phyloP scores from a whole-genome alignment of 352 stramenopile genomes.

The Blastocystis sp. region DNA sequence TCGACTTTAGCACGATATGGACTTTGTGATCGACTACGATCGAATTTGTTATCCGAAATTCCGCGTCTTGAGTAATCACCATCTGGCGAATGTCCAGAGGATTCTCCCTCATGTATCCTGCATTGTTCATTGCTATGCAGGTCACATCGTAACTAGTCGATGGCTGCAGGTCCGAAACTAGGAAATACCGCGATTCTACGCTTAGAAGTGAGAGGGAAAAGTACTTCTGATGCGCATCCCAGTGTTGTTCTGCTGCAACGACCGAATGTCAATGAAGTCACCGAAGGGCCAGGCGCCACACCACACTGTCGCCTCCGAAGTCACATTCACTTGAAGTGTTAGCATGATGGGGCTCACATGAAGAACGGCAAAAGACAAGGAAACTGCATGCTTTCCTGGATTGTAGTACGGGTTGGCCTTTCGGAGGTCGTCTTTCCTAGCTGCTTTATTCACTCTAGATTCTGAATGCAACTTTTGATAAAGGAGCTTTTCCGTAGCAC shows the following conservation, averaged over 20 bases:
- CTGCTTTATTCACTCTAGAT: no score
- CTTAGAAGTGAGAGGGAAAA: background rate
- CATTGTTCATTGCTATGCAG: background rate
- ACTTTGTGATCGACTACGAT: background rate
- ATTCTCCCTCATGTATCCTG: conserved; percentile 13
- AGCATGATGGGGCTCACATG: background rate
- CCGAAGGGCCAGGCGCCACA: conserved; percentile 18
- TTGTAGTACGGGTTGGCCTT: background rate
- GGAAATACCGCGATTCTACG: background rate
- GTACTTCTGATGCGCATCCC: background rate
- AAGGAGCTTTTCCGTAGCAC: no score
- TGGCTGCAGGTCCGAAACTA: background rate
- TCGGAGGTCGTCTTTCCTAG: background rate
- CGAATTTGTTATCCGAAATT: background rate
- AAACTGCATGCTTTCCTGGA: background rate
- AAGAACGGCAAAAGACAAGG: background rate
- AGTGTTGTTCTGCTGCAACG: background rate
- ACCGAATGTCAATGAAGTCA: background rate
- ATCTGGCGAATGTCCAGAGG: background rate
- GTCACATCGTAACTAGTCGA: conserved; percentile 17
- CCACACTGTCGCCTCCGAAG: conserved; percentile 12
- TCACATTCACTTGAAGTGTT: background rate
- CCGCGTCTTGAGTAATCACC: background rate
- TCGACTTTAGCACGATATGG: background rate
- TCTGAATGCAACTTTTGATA: no score